These are phyloP conservation scores for Backusella mclennaniae DNA, from an alignment of 192 early-diverging fungal species.

Conservation along the genomic window DNA sequence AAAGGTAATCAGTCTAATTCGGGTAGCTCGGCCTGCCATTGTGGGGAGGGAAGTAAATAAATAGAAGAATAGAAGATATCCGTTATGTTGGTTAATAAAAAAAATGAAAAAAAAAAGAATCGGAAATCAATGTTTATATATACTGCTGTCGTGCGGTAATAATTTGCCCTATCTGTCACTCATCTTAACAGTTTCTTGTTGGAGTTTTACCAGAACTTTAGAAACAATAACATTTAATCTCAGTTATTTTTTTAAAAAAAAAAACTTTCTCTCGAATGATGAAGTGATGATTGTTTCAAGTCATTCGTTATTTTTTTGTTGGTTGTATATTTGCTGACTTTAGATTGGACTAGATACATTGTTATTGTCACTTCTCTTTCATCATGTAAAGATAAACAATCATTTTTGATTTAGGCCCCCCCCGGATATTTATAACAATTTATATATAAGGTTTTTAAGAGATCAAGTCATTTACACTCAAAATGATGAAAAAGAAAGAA, in stretches of 20 bases:
- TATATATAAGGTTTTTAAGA: not conserved
- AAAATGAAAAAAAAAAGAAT: not conserved
- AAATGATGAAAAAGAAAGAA: not conserved
- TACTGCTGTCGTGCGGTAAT: not conserved
- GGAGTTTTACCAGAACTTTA: not conserved
- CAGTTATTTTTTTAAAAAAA: not conserved
- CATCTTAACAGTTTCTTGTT: not conserved
- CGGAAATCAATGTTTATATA: not conserved
- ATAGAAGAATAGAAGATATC: not conserved
- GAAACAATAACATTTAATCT: not conserved
- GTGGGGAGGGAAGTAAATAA: not conserved
- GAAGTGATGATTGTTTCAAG: not conserved
- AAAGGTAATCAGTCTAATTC: conserved; percentile 52
- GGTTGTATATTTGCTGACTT: not conserved
- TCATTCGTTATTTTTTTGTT: not conserved
- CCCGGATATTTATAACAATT: not conserved
- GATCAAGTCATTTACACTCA: not conserved
- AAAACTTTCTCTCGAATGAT: not conserved
- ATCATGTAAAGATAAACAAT: too few species aligned
- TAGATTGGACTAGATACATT: not conserved
- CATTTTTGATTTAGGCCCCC: not conserved
- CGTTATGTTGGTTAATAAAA: not conserved
- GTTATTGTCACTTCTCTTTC: not conserved
- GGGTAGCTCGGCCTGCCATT: conserved; percentile 4
- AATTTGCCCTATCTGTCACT: not conserved